These are phyloP conservation scores for Cercophora samala DNA, from an alignment of 495 filamentous ascomycete genomes.

Conservation along the genomic window DNA sequence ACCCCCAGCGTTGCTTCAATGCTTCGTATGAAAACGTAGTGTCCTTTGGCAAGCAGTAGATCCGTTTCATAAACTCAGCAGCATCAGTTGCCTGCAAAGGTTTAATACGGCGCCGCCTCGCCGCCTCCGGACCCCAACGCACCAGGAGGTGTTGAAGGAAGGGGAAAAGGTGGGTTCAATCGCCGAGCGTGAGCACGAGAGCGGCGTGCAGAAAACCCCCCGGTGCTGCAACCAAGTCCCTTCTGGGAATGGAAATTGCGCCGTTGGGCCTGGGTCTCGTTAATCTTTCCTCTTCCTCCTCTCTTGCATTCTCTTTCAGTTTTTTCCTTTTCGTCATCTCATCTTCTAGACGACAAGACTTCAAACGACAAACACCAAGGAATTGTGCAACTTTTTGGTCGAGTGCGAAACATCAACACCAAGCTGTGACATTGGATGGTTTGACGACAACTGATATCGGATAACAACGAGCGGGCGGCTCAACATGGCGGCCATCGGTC, in stretches of 20 bases:
- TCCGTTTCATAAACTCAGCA: background rate
- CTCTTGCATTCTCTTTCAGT: background rate
- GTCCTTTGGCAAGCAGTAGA: background rate
- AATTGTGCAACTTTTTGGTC: constrained; percentile 5
- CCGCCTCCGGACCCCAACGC: constrained; percentile 2
- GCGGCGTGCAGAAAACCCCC: constrained; percentile 6
- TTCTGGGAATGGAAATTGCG: constrained; percentile 1
- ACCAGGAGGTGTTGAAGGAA: background rate
- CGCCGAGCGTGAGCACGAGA: constrained; percentile 6
- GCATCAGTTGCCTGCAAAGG: background rate
- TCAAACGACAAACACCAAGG: background rate
- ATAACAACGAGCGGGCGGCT: constrained; percentile 19
- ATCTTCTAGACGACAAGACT: background rate
- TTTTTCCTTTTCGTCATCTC: constrained; percentile 5
- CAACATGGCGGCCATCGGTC: constrained; percentile 34
- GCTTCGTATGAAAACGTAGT: background rate
- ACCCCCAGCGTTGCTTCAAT: background rate
- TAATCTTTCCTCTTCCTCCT: background rate
- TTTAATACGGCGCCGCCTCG: background rate
- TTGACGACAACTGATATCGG: constrained; percentile 13
- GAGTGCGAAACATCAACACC: background rate
- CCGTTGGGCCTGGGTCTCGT: constrained; percentile 4
- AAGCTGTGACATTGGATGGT: constrained; percentile 17
- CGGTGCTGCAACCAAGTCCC: background rate
- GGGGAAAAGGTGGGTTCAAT: background rate